Conservation (phyloP, 1,284 basidiomycete genomes). For the Irpex rosettiformis region DNA sequence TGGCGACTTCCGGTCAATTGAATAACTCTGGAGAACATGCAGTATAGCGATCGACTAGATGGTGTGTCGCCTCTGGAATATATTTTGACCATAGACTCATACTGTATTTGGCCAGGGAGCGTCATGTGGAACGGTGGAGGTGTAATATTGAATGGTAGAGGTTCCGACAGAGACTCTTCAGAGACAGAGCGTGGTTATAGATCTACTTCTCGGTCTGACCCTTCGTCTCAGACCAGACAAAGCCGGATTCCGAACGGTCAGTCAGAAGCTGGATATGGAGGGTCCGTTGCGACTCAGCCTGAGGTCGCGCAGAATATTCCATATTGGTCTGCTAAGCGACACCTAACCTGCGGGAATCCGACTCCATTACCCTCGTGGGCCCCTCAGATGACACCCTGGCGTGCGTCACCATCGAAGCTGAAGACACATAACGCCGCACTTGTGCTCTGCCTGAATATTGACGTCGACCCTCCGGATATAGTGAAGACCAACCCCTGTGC, state of each 20-base stretch:
- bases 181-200: slow-evolving; percentile 44
- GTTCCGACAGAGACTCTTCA: slow-evolving; percentile 41
- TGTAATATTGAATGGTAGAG: slow-evolving; percentile 11
- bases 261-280: slow-evolving; percentile 31
- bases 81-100: neutral
- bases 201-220: slow-evolving; percentile 40
- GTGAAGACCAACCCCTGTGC: slow-evolving; percentile 98
- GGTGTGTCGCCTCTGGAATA: slow-evolving; percentile 1
- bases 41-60: slow-evolving; percentile 6
- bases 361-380: slow-evolving; percentile 63
- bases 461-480: slow-evolving; percentile 95
- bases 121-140: slow-evolving; percentile 12
- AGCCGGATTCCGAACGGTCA: slow-evolving; percentile 22
- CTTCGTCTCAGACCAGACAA: slow-evolving; percentile 32
- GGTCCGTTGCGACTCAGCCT: slow-evolving; percentile 39
- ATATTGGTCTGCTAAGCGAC: slow-evolving; percentile 82
- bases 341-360: slow-evolving; percentile 85
- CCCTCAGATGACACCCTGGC: slow-evolving; percentile 73
- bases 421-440: slow-evolving; percentile 92
- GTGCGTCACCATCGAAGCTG: slow-evolving; percentile 75
- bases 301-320: slow-evolving; percentile 63
- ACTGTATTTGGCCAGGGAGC: neutral
- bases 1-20: neutral
- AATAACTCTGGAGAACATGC: neutral
- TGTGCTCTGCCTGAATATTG: slow-evolving; percentile 96